Evolutionary conservation across 106 monocot species (phyloP), one percentile per base, ranked within the genome.

Genomic region (Acorus calamus): DNA sequence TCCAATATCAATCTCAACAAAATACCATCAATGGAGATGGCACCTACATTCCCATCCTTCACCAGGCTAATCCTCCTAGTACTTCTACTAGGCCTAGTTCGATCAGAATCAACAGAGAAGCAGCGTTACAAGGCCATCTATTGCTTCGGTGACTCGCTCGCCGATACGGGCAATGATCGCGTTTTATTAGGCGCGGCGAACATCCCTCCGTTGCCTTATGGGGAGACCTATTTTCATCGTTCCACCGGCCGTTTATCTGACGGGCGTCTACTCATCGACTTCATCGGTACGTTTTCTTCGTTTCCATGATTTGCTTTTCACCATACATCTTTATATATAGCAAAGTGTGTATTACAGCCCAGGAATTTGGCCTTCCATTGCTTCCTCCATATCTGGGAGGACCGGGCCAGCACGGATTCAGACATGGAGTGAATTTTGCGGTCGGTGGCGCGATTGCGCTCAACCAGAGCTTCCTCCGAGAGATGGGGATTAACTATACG

Each of bases 31-130:
- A 28, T 28, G 28, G 28, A 28, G 28, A 28, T 28, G 28, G 28
- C 28, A 28, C 28, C 28, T 28, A 28, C 28, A 28, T 28, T 28
- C 28, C 70, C 82, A 82, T 64, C 86, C 86, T 55, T 86, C 82
- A 57, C 79, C 70, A 5, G 28, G 1, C 42, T 42, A 14, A 14
- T 42, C 58, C 28, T 58, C 58, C 58, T 58, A 14, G 10, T 43
- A 3, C 58, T 58, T 43, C 28, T 56, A 28, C 28, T 28, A 28
- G 28, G 28, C 28, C 28, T 28, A 28, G 28, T 28, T 28, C 28
- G 28, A 28, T 28, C 28, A 28, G 28, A 28, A 28, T 28, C 28
- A 28, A 28, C 28, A 28, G 28, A 28, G 28, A 28, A 56, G n/a
- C 11, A 49, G 12, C 52, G 66, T 46, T 66, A 42, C 66, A 52